Evolutionary conservation across 768 basidiomycete species (phyloP).

Genomic region (Rhizopogon vesiculosus): DNA sequence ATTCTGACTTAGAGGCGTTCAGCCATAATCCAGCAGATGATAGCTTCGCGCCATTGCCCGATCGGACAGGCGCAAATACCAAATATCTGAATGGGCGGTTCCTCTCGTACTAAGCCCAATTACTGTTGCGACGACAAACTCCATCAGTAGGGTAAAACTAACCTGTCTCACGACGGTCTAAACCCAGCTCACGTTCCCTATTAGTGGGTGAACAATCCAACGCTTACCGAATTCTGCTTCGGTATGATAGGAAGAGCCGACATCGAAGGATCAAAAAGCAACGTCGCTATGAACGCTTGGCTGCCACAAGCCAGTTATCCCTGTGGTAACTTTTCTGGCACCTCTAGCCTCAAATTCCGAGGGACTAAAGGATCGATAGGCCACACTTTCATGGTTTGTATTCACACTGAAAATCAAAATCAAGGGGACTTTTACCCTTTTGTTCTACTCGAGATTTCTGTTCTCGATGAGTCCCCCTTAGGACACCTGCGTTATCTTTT

Average conservation of each 20-base stretch:
- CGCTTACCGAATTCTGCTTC: conserved; percentile 77
- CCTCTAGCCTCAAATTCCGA: conserved; percentile 77
- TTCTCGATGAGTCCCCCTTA: conserved; percentile 76
- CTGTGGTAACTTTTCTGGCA: conserved; percentile 78
- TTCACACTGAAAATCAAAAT: conserved; percentile 80
- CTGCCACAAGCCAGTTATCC: conserved; percentile 79
- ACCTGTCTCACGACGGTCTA: conserved; percentile 83
- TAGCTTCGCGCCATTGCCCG: conserved; percentile 77
- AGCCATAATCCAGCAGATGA: conserved; percentile 82
- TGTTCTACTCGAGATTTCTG: conserved; percentile 79
- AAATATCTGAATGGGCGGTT: conserved; percentile 81
- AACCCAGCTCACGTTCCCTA: conserved; percentile 81
- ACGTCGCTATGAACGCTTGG: conserved; percentile 82
- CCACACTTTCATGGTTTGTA: conserved; percentile 81
- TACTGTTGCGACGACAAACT: conserved; percentile 65
- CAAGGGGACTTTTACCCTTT: conserved; percentile 76
- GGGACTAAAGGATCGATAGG: conserved; percentile 81
- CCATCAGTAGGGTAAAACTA: conserved; percentile 85
- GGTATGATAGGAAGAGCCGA: conserved; percentile 80
- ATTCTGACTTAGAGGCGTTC: conserved; percentile 83
- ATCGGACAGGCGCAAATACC: conserved; percentile 78
- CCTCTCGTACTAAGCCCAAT: conserved; percentile 81
- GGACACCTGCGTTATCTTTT: conserved; percentile 79
- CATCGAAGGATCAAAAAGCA: conserved; percentile 82
- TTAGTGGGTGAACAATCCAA: conserved; percentile 80